Base-by-base conservation (phyloP, 108 stramenopile genomes). In the Fragilaria crotonensis region DNA sequence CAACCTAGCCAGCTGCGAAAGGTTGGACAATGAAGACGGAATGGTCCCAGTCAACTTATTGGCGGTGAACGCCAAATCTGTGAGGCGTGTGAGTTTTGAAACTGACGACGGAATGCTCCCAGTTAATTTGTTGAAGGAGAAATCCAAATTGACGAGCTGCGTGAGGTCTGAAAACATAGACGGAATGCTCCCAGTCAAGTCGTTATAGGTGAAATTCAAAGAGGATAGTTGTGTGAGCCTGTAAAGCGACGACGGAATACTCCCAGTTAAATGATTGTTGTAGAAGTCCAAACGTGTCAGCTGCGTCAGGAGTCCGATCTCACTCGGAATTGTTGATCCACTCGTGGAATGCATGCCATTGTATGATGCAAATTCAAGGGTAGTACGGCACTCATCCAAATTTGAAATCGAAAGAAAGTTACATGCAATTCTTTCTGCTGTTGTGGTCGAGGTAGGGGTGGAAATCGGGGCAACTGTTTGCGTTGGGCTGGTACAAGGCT, bases 21-120 rank as follows among this genome's bases (percentile, higher is more conserved):
- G n/a, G n/a, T n/a, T n/a, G n/a, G n/a, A n/a, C n/a, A n/a, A n/a
- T n/a, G n/a, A n/a, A n/a, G 49, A 18, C 5, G 51, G 29, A 19
- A 62, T 51, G 4, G 31, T 62, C 49, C 61, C 61, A 5, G 50
- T 62, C 33, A 62, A 33, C 28, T 52, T 30, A 2, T 62, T 62
- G 0, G 36, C 45, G 29, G 50, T 46, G 3, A 62, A 32, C 25
- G 50, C 50, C 1, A 62, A 14, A n/a, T n/a, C n/a, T n/a, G n/a
- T n/a, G n/a, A n/a, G n/a, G 18, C 30, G 26, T 26, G 50, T 9
- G 0, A 72, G 31, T 3, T 48, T 55, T n/a, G n/a, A n/a, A n/a
- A n/a, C n/a, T n/a, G n/a, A n/a, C n/a, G n/a, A n/a, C n/a, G 71
- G 62, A 0, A 72, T 26, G 1, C 44, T 61, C 5, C 71, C 71